Conservation (phyloP, 2,329 filamentous ascomycete genomes). For the Rutstroemia sydowiana region DNA sequence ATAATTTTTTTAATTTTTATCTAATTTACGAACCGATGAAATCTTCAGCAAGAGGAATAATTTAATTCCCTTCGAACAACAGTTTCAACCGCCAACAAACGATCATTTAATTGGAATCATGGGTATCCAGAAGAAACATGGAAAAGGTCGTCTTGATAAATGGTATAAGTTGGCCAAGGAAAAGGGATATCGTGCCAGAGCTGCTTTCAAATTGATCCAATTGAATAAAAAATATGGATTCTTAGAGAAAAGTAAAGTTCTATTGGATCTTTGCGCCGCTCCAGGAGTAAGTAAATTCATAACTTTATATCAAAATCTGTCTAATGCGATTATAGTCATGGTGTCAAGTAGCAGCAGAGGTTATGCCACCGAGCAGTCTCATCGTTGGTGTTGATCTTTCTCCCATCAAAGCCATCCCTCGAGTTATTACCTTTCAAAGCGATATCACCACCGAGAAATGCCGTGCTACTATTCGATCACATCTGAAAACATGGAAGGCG, state of each 20-base stretch:
- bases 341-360: constrained; percentile 93
- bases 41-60: too few relatives aligned
- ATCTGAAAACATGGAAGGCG: constrained; percentile 93
- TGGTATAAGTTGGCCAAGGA: constrained; percentile 99
- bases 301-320: background rate
- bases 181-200: constrained; percentile 90
- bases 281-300: constrained; percentile 63
- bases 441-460: constrained; percentile 98
- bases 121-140: constrained; percentile 98
- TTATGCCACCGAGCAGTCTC: constrained; percentile 82
- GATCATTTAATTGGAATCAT: constrained; percentile 40
- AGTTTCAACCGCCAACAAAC: background rate
- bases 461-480: constrained; percentile 76
- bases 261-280: constrained; percentile 94
- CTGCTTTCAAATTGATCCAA: constrained; percentile 96
- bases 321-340: constrained; percentile 56
- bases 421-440: constrained; percentile 91
- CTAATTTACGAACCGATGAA: too few relatives aligned
- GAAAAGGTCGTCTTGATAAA: constrained; percentile 96
- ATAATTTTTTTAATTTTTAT: too few relatives aligned
- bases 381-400: constrained; percentile 92
- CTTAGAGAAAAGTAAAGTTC: constrained; percentile 89
- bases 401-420: constrained; percentile 92
- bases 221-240: constrained; percentile 99
- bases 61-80: too few relatives aligned